Conservation (phyloP, 495 filamentous ascomycete genomes). For the Penicillium canariense region DNA sequence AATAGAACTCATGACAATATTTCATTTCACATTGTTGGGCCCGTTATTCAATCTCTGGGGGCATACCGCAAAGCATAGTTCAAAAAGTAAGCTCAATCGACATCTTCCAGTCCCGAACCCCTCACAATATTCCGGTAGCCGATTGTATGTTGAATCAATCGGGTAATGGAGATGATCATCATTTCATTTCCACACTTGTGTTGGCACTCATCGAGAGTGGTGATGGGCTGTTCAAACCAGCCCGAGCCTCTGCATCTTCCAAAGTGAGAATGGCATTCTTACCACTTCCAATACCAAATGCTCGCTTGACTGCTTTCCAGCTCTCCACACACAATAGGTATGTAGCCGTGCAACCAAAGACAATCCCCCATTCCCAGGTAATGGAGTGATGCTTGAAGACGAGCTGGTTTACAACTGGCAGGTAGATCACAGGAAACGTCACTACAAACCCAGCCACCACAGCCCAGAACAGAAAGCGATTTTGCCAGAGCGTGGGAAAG, state of each 20-base stretch:
- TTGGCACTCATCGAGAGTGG: slow-evolving; percentile 32
- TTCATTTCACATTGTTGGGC: not conserved
- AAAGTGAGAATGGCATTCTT: slow-evolving; percentile 32
- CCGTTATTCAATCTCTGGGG: not conserved
- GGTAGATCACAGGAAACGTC: slow-evolving; percentile 72
- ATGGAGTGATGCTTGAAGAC: slow-evolving; percentile 78
- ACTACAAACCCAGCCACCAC: slow-evolving; percentile 63
- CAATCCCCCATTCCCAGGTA: slow-evolving; percentile 70
- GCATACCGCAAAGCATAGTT: not conserved
- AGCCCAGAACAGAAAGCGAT: slow-evolving; percentile 73
- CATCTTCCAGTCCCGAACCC: not conserved
- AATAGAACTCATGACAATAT: not conserved
- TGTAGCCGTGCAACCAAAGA: slow-evolving; percentile 56
- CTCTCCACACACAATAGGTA: slow-evolving; percentile 62
- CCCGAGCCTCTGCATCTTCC: slow-evolving; percentile 33
- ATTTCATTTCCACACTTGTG: slow-evolving; percentile 37
- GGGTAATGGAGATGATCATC: not conserved
- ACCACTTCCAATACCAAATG: slow-evolving; percentile 36
- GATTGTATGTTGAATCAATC: slow-evolving; percentile 18
- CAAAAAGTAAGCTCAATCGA: not conserved
- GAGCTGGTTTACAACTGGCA: slow-evolving; percentile 62
- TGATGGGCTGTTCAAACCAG: slow-evolving; percentile 23
- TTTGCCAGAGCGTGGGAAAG: slow-evolving; percentile 64
- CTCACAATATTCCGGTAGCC: not conserved
- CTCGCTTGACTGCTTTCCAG: slow-evolving; percentile 66